Base-by-base conservation (phyloP, 106 monocot genomes). In the Dactylorhiza incarnata region DNA sequence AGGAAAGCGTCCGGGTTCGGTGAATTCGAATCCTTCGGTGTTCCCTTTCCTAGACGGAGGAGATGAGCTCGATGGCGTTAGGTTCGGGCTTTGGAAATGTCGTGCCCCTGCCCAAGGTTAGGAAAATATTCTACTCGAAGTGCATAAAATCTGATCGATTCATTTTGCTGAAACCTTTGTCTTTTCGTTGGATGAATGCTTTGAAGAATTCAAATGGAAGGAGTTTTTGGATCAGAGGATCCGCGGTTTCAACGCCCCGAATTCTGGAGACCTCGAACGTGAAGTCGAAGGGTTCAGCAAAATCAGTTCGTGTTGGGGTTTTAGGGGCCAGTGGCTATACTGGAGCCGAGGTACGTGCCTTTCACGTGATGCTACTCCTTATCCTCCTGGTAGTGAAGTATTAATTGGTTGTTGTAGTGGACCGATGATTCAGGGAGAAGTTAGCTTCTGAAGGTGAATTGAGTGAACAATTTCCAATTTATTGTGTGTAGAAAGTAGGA, bases 271-370 rank as follows among this genome's bases (percentile, higher is more conserved):
- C 62, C 62, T 49, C 76, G 5, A 78, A 81, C 20, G 49, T 43
- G 37, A 83, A 61, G 45, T 25, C 22, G 16, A 37, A 66, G 66
- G 74, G 77, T 48, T 79, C 77, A 15, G 77, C 77, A 68, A 79
- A 87, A 51, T 43, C 50, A 5, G 81, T 88, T 8, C 81, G 75
- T 4, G 52, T 91, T 77, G 91, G 75, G 63, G 82, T 91, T 52
- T 52, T 91, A 49, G 91, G 88, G 2, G 91, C 91, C 23, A 91
- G 91, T 74, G 91, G 91, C 7, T 91, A 91, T 68, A 91, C 91
- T 49, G 91, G 91, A 48, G 85, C 91, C n/a, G 91, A 91, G 83
- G 91, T 88, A 73, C 11, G 65, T 45, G 10, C 47, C 14, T 72
- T 62, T 74, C 29, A 3, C 13, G 13, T 65, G 65, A 65, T 1